Evolutionary conservation across 176 grass and related monocot species (phyloP), one percentile per base, ranked within the genome.

Genomic region (Avena eriantha): DNA sequence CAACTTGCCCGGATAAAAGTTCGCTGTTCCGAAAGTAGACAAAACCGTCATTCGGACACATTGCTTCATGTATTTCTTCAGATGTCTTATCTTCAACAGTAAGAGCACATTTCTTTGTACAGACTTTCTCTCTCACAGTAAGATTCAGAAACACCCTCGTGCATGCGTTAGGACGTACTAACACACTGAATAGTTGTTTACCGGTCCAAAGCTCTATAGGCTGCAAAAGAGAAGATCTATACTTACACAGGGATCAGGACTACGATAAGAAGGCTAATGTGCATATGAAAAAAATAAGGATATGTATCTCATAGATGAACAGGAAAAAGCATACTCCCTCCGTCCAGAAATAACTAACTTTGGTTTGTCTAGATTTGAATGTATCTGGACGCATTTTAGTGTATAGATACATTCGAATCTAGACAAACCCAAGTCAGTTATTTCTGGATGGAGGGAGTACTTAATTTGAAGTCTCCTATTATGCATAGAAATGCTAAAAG

Each of bases 1-100:
- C 96, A 79, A 98, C 65, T 85, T 98, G 96, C 39, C 96, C 96
- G 58, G 83, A 92, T 73, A 98, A 86, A 83, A 98, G 93, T 68
- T 98, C 96, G 55, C 96, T 98, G 82, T 98, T 98, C 70, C 93
- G 96, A 70, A 98, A 93, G 78, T 94, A 95, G 55, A 98, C 93
- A 90, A 78, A 98, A 77, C 93, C 93, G 83, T 98, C 96, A 80
- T 41, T 86, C 31, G 96, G 96, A 83, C 96, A 98, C 96, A 98
- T 98, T 39, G 93, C 63, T 78, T 95, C 91, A 85, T 45, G 31
- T 21, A 39, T 24, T 36, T 16, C 31, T 60, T 81, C 17, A 51
- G 16, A 50, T 73, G 31, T 34, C 45, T 50, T 74, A 16, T 29
- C 71, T 74, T 74, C 71, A 48, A 74, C 71, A 74, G 71, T 74